Conservation (phyloP, 2,329 filamentous ascomycete species). For the Lizonia empirigonia region DNA sequence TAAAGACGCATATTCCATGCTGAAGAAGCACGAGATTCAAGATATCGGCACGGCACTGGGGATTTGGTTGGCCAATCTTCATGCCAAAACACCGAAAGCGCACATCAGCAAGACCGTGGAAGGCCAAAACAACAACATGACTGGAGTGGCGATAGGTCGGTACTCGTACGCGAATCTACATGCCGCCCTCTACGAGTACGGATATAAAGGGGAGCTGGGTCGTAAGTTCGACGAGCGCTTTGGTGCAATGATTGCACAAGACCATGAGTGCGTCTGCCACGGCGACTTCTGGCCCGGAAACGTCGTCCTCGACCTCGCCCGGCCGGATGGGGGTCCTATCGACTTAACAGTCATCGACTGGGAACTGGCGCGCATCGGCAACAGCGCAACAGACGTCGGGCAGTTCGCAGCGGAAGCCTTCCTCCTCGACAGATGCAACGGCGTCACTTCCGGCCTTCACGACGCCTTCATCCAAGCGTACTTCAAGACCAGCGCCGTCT, state of each 20-base stretch:
- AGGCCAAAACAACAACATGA: constrained; percentile 21
- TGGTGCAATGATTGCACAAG: constrained; percentile 31
- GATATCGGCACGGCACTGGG: constrained; percentile 35
- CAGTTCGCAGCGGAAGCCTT: constrained; percentile 49
- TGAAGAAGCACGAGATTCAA: constrained; percentile 21
- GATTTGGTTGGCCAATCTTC: constrained; percentile 42
- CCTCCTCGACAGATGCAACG: constrained; percentile 44
- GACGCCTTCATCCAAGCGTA: constrained; percentile 38
- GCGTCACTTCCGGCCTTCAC: constrained; percentile 34
- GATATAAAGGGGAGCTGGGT: constrained; percentile 32
- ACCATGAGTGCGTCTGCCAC: constrained; percentile 45
- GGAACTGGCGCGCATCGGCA: constrained; percentile 44
- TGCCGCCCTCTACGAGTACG: constrained; percentile 26
- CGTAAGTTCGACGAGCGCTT: constrained; percentile 35
- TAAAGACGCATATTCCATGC: constrained; percentile 40
- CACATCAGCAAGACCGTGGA: neutral
- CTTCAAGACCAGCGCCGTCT: constrained; percentile 6
- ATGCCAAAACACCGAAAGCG: constrained; percentile 25
- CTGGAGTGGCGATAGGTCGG: constrained; percentile 37
- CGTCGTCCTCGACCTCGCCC: constrained; percentile 32
- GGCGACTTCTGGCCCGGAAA: constrained; percentile 51
- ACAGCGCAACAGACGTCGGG: constrained; percentile 45
- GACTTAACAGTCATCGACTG: constrained; percentile 46
- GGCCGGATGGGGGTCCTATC: neutral
- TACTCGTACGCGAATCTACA: constrained; percentile 39